Conservation (phyloP, 1,139 yeast genomes). For the Yueomyces sp. region DNA sequence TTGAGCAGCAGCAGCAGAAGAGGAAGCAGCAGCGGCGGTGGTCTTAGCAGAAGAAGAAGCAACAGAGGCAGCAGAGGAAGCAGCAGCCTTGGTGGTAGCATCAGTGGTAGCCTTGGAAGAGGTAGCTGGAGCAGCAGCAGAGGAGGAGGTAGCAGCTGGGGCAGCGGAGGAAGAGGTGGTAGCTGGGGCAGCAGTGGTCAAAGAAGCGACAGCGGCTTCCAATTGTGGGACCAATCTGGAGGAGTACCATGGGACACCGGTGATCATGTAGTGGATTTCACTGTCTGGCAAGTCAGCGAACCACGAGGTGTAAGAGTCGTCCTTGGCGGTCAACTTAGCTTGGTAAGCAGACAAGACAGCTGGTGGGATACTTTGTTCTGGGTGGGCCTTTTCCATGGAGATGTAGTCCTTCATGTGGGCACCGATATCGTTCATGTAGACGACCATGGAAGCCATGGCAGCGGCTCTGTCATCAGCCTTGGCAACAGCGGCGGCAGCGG, state of each 20-base stretch:
- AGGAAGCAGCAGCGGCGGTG: background rate
- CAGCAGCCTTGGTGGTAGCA: background rate
- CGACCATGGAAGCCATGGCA: slow-evolving; percentile 1
- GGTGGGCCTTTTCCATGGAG: slow-evolving; percentile 2
- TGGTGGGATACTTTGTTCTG: slow-evolving; percentile 2
- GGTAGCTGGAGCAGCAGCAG: background rate
- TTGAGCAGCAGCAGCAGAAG: background rate
- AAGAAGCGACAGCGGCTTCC: background rate
- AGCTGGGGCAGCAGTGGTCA: background rate
- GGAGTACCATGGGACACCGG: background rate
- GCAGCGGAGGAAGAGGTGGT: background rate
- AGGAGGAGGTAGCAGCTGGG: background rate
- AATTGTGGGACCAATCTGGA: background rate
- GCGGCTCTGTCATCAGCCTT: slow-evolving; percentile 1
- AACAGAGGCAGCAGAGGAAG: background rate
- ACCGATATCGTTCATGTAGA: slow-evolving; percentile 2
- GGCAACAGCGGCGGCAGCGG: slow-evolving; percentile 1
- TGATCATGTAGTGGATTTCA: background rate
- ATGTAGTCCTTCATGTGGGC: slow-evolving; percentile 2
- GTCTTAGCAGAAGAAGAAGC: background rate
- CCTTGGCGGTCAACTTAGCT: slow-evolving; percentile 1
- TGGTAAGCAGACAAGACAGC: slow-evolving; percentile 1
- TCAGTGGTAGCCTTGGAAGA: background rate
- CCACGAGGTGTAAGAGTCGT: background rate
- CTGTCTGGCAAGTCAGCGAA: background rate